Base-by-base conservation (phyloP, 139 green algal genomes). In the Asterochloris sp. region DNA sequence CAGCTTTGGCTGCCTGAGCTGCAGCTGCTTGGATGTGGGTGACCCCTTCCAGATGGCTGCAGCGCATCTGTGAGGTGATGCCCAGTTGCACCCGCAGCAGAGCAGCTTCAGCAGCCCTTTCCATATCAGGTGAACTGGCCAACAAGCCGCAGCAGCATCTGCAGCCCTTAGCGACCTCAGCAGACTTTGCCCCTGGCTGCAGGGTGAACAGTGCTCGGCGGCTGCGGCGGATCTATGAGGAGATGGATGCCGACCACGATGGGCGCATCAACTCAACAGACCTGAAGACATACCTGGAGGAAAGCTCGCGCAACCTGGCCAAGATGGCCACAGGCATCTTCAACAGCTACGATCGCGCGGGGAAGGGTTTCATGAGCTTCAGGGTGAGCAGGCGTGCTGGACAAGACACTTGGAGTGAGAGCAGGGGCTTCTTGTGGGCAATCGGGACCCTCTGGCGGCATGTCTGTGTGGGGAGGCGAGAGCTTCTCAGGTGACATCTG, bases 241-340 rank as follows among this genome's bases (percentile, higher is more conserved):
- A 80, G 54, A 80, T 80, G 17, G 76, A 80, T n/a, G 68, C 76
- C 0, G 76, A 80, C 60, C 54, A 80, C 24, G 54, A 80, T 69
- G 76, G 76, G 60, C 67, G 68, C 60, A 69, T 80, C 23, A 38
- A 80, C 47, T 61, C 76, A n/a, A 54, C 76, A 69, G 76, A 80
- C 24, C 68, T 80, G 13, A 26, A 62, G 12, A 69, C 68, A 61
- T 80, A 69, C 9, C 60, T 80, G 76, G 60, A 69, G 60, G 68
- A 80, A n/a, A 80, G 76, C 76, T 69, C 60, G 24, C 23, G 24
- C 12, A 61, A 62, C 38, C n/a, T 80, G 23, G 76, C 67, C 24
- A 80, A 69, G 23, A 80, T 80, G 60, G 68, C 76, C 13, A 24
- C 67, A 62, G 76, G 76, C 54, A n/a, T 80, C 0, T 80, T 80